Evolutionary conservation across 768 basidiomycete genomes (phyloP), one percentile per base, ranked within the genome.

Genomic region (Saitozyma sp.): DNA sequence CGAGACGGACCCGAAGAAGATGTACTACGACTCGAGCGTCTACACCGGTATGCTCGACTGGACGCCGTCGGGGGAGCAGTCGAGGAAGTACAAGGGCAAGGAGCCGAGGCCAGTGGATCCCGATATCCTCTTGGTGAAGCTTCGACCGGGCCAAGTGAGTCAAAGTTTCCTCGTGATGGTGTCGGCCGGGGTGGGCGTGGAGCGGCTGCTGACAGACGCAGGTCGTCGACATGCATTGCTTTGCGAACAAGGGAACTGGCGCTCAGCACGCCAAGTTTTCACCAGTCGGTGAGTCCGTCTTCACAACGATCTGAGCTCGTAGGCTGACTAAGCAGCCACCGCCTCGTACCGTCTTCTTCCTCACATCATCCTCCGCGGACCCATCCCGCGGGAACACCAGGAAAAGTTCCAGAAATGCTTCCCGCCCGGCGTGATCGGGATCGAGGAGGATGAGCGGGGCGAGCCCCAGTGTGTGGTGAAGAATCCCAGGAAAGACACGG

Each of bases 201-300:
- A 29, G n/a, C 39, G 13, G 19, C 20, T 4, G 45, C 56, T 57
- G 56, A 57, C 29, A 29, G 7, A 5, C 29, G 17, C 37, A 81
- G 79, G 83, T 84, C 54, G 82, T 99, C 46, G 84, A 90, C 48
- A 72, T 94, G 59, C 93, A 98, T 73, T 94, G 92, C 19, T 82
- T 93, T 64, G 73, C 73, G 14, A 50, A 67, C 16, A 98, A 98
- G 73, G 90, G 92, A 13, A 86, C 91, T 14, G 93, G 93, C 14
- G 90, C 90, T 72, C 92, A 94, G 64, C 95, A 99, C 71, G 93
- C 96, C 51, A 99, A 99, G 77, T 99, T 91, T 78, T 91, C 86
- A 61, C 93, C 96, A 39, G 96, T 98, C 56, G 92, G 93, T 90
- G 69, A 59, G 82, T 48, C 16, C 2, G 11, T 2, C 19, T 6